phyloP scores from a whole-genome alignment of 768 basidiomycete species.

The Psilocybe cyanescens region DNA sequence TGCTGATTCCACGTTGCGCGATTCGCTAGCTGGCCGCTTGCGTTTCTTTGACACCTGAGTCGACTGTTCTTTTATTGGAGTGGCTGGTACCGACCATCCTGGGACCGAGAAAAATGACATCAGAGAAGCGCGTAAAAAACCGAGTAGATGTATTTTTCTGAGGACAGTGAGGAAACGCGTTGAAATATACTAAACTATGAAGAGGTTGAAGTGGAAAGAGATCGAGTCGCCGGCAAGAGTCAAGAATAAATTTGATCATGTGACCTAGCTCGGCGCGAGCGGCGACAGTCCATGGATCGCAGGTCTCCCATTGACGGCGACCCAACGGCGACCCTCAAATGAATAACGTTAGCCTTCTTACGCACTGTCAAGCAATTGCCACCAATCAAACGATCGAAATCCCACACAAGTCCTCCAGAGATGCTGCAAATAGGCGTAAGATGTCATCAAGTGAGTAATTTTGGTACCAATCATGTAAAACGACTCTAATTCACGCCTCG shows the following conservation, averaged over 20 bases:
- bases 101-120: conserved; percentile 59
- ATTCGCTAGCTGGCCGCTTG: conserved; percentile 45
- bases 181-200: too few relatives aligned
- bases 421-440: background rate
- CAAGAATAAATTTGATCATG: too few relatives aligned
- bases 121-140: too few relatives aligned
- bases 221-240: too few relatives aligned
- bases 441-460: background rate
- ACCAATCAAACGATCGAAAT: background rate
- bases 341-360: background rate
- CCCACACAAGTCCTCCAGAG: background rate
- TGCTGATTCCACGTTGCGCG: conserved; percentile 36
- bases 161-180: too few relatives aligned
- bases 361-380: background rate
- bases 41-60: conserved; percentile 53
- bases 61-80: conserved; percentile 39
- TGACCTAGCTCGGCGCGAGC: too few relatives aligned
- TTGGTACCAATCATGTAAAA: background rate
- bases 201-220: too few relatives aligned
- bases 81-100: conserved; percentile 63
- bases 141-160: too few relatives aligned
- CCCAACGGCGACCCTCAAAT: too few relatives aligned
- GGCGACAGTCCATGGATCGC: too few relatives aligned
- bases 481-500: background rate
- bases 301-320: background rate